phyloP scores from a whole-genome alignment of 306 rosid genomes.

The Mimosa pudica region DNA sequence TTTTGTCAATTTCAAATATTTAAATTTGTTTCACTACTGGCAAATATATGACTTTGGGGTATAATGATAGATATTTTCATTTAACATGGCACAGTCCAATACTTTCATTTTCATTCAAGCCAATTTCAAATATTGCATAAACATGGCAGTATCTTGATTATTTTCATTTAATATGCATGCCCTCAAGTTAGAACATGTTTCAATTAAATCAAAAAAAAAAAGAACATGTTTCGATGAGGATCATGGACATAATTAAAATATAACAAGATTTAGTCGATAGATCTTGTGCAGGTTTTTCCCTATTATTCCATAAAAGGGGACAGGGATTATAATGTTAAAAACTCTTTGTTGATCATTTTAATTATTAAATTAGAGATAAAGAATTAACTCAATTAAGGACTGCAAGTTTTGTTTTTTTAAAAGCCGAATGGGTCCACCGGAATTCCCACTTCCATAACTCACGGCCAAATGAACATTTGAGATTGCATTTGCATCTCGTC shows the following conservation, averaged over 20 bases:
- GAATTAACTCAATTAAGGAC: neutral
- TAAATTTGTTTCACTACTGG: neutral
- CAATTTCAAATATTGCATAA: neutral
- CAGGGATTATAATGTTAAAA: neutral
- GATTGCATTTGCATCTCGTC: neutral
- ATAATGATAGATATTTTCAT: neutral
- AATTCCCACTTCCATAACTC: conserved; percentile 4
- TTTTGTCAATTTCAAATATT: neutral
- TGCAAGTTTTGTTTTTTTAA: neutral
- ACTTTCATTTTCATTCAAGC: too few species aligned
- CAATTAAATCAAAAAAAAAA: neutral
- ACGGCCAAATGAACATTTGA: neutral
- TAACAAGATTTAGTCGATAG: neutral
- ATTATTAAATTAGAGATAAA: neutral
- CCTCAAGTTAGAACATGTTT: neutral
- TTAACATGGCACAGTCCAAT: too few species aligned
- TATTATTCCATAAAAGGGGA: neutral
- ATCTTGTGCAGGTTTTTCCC: neutral
- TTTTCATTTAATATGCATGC: neutral
- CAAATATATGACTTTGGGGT: neutral
- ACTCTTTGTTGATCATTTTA: neutral
- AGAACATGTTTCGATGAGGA: neutral
- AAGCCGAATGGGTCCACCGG: neutral
- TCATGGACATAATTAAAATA: neutral
- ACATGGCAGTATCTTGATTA: neutral